Base-by-base conservation (phyloP, 768 basidiomycete genomes). In the Galerina marginata region DNA sequence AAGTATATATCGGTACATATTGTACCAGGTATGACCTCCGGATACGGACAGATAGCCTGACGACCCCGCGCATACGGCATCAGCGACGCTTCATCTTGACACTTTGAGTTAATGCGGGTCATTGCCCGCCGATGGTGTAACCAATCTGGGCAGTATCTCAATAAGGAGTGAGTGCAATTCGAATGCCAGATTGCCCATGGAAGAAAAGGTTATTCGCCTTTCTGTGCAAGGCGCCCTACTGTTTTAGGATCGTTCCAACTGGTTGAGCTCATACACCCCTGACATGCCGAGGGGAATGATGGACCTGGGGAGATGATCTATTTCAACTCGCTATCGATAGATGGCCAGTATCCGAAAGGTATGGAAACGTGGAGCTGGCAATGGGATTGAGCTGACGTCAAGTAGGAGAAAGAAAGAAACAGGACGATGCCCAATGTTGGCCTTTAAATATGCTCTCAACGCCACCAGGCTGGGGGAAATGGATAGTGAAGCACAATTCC, bases 41-140 rank as follows among this genome's bases (percentile, higher is more conserved):
- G 55, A 61, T 62, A 60, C 63, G 63, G 56, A 64, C 65, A 56
- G 56, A 58, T 62, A 64, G 60, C 65, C 56, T 68, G 59, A 60
- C 65, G 56, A 68, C 63, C 58, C 62, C 62, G 57, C 60, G 45
- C 51, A 58, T 53, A 58, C 58, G 58, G 52, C 61, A 66, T 63
- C 54, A 61, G 58, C 58, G 47, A 58, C 61, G 59, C 49, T 56
- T 62, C 61, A 64, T 60, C 58, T 58, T 63, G 65, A 63, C 64
- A 63, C 56, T 61, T 65, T 69, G 67, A 61, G 63, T 66, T 68
- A 66, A 66, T 62, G 67, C 67, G 67, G 63, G 42, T 57, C 45
- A 33, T 53, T 29, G 47, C 42, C 51, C 53, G 45, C 43, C 43
- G 54, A 57, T 60, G 54, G 64, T 52, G 56, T 59, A 62, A 50